These are phyloP conservation scores for Periconia sp. DNA, from an alignment of 2,329 filamentous ascomycete genomes.

Conservation along the genomic window DNA sequence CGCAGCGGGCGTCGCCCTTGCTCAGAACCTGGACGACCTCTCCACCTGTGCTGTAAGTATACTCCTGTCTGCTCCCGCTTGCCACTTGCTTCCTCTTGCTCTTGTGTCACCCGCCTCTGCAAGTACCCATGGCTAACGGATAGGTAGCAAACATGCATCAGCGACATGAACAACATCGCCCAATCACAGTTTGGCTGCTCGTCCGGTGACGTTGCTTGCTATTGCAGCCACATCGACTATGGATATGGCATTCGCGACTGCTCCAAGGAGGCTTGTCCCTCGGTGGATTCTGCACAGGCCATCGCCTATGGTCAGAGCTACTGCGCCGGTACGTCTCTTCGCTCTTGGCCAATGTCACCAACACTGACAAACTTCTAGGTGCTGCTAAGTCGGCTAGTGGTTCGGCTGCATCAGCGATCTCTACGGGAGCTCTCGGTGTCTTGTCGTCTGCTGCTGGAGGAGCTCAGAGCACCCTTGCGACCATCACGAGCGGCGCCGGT, in stretches of 20 bases:
- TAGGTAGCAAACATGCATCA: slow-evolving; percentile 49
- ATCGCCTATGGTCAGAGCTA: slow-evolving; percentile 40
- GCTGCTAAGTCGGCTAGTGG: slow-evolving; percentile 12
- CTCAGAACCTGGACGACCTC: slow-evolving; percentile 35
- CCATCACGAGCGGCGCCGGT: slow-evolving; percentile 19
- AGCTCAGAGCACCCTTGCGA: slow-evolving; percentile 11
- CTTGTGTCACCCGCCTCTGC: too few species aligned
- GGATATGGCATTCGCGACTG: slow-evolving; percentile 57
- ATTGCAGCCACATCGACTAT: slow-evolving; percentile 54
- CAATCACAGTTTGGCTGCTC: slow-evolving; percentile 48
- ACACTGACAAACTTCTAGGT: slow-evolving; percentile 9
- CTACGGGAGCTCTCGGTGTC: slow-evolving; percentile 27
- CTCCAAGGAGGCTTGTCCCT: slow-evolving; percentile 49
- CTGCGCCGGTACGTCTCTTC: slow-evolving; percentile 36
- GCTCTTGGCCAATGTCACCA: neutral
- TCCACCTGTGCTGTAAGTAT: slow-evolving; percentile 46
- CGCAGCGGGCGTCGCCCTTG: slow-evolving; percentile 40
- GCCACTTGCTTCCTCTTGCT: neutral
- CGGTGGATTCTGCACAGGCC: slow-evolving; percentile 31
- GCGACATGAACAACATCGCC: slow-evolving; percentile 54
- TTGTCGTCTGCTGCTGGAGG: slow-evolving; percentile 30
- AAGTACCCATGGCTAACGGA: slow-evolving; percentile 4
- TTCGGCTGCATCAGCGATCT: slow-evolving; percentile 12
- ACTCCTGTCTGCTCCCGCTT: neutral
- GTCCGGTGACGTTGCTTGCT: slow-evolving; percentile 47